Percentiles rank a stretch among this genome's conserved stretches.
Evolutionary conservation across 1,284 basidiomycete species (phyloP).

Genomic region (Rhodotorula sp.): DNA sequence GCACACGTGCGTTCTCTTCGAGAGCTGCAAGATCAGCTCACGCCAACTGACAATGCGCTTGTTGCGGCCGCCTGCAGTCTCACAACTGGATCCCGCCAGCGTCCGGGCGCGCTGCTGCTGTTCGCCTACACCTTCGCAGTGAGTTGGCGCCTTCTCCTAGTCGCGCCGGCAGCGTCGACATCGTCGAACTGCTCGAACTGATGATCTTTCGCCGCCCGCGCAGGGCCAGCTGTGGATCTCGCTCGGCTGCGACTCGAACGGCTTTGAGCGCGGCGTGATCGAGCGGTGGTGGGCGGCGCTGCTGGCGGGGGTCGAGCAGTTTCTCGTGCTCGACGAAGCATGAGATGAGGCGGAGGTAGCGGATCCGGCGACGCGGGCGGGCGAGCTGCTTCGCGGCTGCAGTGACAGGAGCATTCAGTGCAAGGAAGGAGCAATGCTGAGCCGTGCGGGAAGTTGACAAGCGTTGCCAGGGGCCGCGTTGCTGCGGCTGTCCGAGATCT

Average conservation of each 20-base stretch:
- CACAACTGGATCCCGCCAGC: slow-evolving; percentile 74
- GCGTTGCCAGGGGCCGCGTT: no score
- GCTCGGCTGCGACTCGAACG: slow-evolving; percentile 71
- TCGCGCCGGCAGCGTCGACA: background rate
- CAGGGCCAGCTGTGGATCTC: slow-evolving; percentile 62
- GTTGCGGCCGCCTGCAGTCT: slow-evolving; percentile 47
- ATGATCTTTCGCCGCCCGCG: background rate
- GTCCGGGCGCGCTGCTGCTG: slow-evolving; percentile 68
- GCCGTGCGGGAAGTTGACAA: no score
- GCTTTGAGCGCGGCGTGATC: slow-evolving; percentile 63
- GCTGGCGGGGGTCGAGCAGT: slow-evolving; percentile 58
- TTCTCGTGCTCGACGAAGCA: slow-evolving; percentile 46
- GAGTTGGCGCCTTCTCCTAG: slow-evolving; percentile 48
- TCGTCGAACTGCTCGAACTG: background rate
- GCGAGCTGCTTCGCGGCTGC: background rate
- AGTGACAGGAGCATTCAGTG: no score
- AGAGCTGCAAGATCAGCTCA: no score
- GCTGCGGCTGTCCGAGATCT: no score
- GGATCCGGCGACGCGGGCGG: background rate
- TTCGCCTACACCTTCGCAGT: slow-evolving; percentile 74
- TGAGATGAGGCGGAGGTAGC: background rate
- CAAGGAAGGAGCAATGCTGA: no score
- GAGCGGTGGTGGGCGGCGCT: slow-evolving; percentile 56
- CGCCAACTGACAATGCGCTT: background rate
- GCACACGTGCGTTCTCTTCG: slow-evolving; percentile 53